Conservation (phyloP, 345 rosid genomes). For the Eucalyptus grandis region DNA sequence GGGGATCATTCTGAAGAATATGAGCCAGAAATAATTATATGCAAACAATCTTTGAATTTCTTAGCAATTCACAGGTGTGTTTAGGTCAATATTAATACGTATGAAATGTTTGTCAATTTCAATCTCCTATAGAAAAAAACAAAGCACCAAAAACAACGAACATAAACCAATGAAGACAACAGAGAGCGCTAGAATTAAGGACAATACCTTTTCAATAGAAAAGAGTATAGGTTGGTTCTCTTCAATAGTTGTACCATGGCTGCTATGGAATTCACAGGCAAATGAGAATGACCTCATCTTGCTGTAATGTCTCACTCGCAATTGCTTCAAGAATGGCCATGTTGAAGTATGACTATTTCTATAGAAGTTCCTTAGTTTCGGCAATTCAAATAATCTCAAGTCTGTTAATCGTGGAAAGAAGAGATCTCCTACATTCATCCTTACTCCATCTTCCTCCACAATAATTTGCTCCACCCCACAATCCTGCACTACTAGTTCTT, state of each 20-base stretch:
- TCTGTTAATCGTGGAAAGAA: rapidly evolving
- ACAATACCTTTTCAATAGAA: neutral
- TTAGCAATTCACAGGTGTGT: neutral
- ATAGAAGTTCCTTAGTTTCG: rapidly evolving
- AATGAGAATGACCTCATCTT: neutral
- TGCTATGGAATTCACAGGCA: rapidly evolving
- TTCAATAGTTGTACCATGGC: rapidly evolving
- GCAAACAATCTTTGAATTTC: neutral
- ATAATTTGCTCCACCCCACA: neutral
- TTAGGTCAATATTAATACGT: rapidly evolving
- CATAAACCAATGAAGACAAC: neutral
- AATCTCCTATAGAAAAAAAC: neutral
- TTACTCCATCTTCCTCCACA: rapidly evolving
- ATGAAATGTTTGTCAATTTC: neutral
- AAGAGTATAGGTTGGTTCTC: neutral
- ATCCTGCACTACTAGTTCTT: rapidly evolving
- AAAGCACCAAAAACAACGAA: rapidly evolving
- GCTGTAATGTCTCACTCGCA: rapidly evolving
- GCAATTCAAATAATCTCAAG: rapidly evolving
- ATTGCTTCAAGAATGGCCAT: neutral
- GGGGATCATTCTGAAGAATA: neutral
- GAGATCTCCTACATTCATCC: rapidly evolving
- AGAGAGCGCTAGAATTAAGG: neutral
- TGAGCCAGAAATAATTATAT: neutral
- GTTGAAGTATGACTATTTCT: rapidly evolving